Percentiles rank a stretch among this genome's conserved stretches.
phyloP scores from a whole-genome alignment of 2,329 filamentous ascomycete species.

The Trichothecium roseum region DNA sequence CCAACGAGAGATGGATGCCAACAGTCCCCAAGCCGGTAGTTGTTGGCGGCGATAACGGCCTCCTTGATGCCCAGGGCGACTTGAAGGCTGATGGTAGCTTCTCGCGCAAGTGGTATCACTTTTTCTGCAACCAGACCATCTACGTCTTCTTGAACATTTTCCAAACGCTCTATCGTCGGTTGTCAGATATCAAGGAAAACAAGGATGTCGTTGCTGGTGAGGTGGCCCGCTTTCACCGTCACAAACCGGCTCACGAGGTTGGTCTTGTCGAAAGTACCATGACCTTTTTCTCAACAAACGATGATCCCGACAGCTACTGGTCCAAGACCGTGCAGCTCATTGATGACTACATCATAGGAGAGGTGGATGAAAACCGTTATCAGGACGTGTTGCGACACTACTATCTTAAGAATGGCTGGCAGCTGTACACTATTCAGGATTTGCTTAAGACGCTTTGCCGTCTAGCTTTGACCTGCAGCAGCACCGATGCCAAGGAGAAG shows the following conservation, averaged over 20 bases:
- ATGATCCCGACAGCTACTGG: conserved; percentile 64
- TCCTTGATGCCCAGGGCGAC: conserved; percentile 48
- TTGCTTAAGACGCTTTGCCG: conserved; percentile 73
- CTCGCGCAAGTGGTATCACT: conserved; percentile 69
- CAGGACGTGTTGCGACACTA: conserved; percentile 88
- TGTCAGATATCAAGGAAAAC: conserved; percentile 74
- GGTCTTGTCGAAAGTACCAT: conserved; percentile 70
- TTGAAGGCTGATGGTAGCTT: conserved; percentile 73
- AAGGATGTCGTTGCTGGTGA: conserved; percentile 63
- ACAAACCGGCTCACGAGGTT: conserved; percentile 75
- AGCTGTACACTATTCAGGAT: conserved; percentile 86
- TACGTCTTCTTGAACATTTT: conserved; percentile 95
- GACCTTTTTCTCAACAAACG: conserved; percentile 62
- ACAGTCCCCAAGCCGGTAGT: conserved; percentile 46
- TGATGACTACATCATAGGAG: conserved; percentile 74
- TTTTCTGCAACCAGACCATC: conserved; percentile 85
- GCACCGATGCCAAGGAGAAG: conserved; percentile 82
- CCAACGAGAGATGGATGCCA: conserved; percentile 56
- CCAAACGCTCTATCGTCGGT: conserved; percentile 76
- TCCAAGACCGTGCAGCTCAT: conserved; percentile 75
- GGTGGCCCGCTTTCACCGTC: conserved; percentile 60
- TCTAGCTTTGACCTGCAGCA: conserved; percentile 74
- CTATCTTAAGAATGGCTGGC: conserved; percentile 86
- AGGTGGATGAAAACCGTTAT: conserved; percentile 72
- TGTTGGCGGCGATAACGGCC: conserved; percentile 39